phyloP scores from a whole-genome alignment of 129 eudicot species.

The Pulicaria dysenterica region DNA sequence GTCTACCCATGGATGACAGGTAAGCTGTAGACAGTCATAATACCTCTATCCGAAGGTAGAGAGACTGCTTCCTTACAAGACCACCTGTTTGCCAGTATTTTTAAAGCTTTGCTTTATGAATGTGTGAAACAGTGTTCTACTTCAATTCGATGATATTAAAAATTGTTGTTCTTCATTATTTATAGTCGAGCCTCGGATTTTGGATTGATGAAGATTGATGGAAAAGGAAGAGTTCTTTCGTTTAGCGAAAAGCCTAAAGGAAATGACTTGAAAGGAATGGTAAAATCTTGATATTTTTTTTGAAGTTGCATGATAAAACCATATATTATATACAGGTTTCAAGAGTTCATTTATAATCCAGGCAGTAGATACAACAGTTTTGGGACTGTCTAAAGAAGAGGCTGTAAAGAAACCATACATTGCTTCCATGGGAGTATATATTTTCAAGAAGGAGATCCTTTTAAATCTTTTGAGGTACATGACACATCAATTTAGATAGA shows the following conservation, averaged over 20 bases:
- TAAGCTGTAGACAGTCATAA: conserved; percentile 13
- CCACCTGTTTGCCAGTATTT: too few species aligned
- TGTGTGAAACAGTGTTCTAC: background rate
- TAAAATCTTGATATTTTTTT: conserved; percentile 25
- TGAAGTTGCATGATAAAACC: conserved; percentile 3
- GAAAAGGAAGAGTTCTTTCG: conserved; percentile 73
- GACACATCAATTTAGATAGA: background rate
- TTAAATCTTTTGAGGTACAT: conserved; percentile 78
- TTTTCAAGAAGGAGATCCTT: conserved; percentile 89
- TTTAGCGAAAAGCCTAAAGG: conserved; percentile 98
- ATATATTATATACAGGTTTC: background rate
- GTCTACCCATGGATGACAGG: conserved; percentile 93
- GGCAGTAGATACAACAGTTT: conserved; percentile 93
- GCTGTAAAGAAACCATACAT: conserved; percentile 92
- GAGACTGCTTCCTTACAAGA: too few species aligned
- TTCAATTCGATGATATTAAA: background rate
- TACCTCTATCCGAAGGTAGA: too few species aligned
- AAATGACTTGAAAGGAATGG: conserved; percentile 83
- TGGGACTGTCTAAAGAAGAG: conserved; percentile 83
- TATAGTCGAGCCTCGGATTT: conserved; percentile 98
- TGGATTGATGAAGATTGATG: conserved; percentile 93
- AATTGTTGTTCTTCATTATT: background rate
- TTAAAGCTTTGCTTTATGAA: too few species aligned
- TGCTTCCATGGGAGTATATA: conserved; percentile 96
- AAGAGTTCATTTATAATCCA: conserved; percentile 31